Percentiles rank a stretch among this genome's conserved stretches.
phyloP scores from a whole-genome alignment of 805 yeast species.

The Ogataea ganodermae region DNA sequence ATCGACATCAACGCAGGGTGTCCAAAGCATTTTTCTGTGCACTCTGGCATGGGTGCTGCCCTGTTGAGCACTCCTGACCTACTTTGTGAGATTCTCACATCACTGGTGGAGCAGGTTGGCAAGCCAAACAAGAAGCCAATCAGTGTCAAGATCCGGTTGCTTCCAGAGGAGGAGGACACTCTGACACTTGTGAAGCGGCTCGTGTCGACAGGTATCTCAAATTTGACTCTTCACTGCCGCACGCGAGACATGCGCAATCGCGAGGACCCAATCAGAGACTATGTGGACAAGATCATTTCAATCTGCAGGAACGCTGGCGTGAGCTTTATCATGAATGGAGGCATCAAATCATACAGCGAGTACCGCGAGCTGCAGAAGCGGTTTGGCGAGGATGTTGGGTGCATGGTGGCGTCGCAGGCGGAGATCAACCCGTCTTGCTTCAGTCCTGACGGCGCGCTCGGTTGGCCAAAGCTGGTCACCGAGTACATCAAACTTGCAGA shows the following conservation, averaged over 20 bases:
- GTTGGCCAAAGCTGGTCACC: slow-evolving; percentile 56
- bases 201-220: slow-evolving; percentile 77
- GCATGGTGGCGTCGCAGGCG: slow-evolving; percentile 92
- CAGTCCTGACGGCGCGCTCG: slow-evolving; percentile 40
- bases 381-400: slow-evolving; percentile 71
- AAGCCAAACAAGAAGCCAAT: slow-evolving; percentile 74
- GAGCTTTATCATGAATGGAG: slow-evolving; percentile 83
- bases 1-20: slow-evolving; percentile 96
- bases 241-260: slow-evolving; percentile 87
- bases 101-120: slow-evolving; percentile 80
- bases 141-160: slow-evolving; percentile 83
- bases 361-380: slow-evolving; percentile 49
- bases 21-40: slow-evolving; percentile 93
- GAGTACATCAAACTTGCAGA: slow-evolving; percentile 59
- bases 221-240: slow-evolving; percentile 90
- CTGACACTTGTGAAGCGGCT: slow-evolving; percentile 56
- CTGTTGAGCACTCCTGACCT: slow-evolving; percentile 78
- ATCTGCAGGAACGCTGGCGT: slow-evolving; percentile 65
- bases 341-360: slow-evolving; percentile 56
- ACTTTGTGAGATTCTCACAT: slow-evolving; percentile 64
- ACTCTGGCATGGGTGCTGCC: slow-evolving; percentile 98
- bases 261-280: slow-evolving; percentile 75
- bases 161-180: slow-evolving; percentile 65
- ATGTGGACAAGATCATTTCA: slow-evolving; percentile 59
- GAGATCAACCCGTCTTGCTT: slow-evolving; percentile 86